Conservation (phyloP, 768 basidiomycete species). For the Rhodotorula kratochvilovae region DNA sequence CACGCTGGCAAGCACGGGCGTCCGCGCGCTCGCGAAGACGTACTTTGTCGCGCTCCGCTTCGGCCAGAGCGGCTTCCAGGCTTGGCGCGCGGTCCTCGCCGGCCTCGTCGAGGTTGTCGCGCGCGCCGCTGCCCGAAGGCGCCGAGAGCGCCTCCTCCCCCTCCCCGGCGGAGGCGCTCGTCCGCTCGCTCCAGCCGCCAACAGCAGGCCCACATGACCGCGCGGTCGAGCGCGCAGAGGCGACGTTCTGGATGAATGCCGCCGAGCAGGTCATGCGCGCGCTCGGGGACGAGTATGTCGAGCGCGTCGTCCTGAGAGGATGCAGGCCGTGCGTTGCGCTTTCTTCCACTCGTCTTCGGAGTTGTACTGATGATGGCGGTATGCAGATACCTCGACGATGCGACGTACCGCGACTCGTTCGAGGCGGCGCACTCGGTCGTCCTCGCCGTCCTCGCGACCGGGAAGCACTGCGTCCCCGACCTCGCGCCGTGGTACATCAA, state of each 20-base stretch:
- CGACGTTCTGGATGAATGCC: conserved; percentile 65
- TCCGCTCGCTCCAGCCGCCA: background rate
- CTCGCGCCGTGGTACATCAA: conserved; percentile 70
- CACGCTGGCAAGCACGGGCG: conserved; percentile 55
- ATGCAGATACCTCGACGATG: conserved; percentile 59
- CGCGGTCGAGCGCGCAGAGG: conserved; percentile 47
- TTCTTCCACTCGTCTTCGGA: background rate
- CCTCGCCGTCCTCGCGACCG: conserved; percentile 65
- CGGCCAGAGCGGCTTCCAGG: conserved; percentile 65
- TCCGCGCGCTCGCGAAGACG: conserved; percentile 62
- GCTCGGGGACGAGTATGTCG: conserved; percentile 57
- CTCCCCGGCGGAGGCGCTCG: conserved; percentile 15
- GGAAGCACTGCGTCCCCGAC: conserved; percentile 53
- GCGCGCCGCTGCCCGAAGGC: conserved; percentile 45
- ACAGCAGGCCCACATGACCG: background rate
- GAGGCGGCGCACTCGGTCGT: conserved; percentile 83
- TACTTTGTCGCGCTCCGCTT: conserved; percentile 76
- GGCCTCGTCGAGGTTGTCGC: conserved; percentile 70
- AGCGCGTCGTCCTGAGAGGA: conserved; percentile 58
- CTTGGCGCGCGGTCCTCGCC: conserved; percentile 71
- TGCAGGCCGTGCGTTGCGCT: conserved; percentile 60
- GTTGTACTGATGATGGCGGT: background rate
- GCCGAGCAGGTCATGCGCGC: conserved; percentile 72
- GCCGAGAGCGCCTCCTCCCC: background rate
- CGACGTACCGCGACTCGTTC: conserved; percentile 66